A percentile compares a stretch with the other conserved stretches of the same genome.
Conservation (phyloP, 75 land plant species). For the Chamaecyparis obtusa region DNA sequence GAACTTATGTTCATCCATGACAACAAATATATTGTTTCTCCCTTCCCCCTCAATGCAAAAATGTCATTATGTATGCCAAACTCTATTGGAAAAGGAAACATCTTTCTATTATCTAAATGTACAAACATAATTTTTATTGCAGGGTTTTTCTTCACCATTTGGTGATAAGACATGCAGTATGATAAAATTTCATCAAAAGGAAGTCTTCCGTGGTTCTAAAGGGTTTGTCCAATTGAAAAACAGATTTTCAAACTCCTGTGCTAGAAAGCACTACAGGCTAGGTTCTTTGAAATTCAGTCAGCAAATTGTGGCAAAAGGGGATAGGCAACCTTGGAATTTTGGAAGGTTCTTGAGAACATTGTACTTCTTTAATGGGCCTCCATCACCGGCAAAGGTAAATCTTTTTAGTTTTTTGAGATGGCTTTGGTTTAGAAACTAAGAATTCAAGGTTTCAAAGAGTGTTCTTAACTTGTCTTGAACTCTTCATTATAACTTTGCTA, state of each 20-base stretch:
- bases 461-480: background rate
- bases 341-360: slow-evolving; percentile 88
- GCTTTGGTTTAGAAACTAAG: background rate
- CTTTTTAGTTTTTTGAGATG: background rate
- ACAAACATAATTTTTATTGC: background rate
- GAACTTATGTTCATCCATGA: background rate
- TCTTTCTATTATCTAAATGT: background rate
- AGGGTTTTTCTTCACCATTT: slow-evolving; percentile 24
- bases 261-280: background rate
- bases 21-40: background rate
- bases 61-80: background rate
- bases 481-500: background rate
- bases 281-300: background rate
- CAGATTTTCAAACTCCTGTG: slow-evolving; percentile 10
- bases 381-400: slow-evolving; percentile 67
- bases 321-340: slow-evolving; percentile 81
- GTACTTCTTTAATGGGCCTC: slow-evolving; percentile 87
- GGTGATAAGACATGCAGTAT: slow-evolving; percentile 16
- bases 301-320: slow-evolving; percentile 33
- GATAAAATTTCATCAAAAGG: slow-evolving; percentile 11
- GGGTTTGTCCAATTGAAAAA: slow-evolving; percentile 25
- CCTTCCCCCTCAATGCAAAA: background rate
- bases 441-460: background rate
- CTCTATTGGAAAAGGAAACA: background rate
- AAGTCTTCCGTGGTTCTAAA: slow-evolving; percentile 19